Evolutionary conservation across 371 early-diverging fungal genomes (phyloP), one percentile per base, ranked within the genome.

Genomic region (Phascolomyces articulosus): DNA sequence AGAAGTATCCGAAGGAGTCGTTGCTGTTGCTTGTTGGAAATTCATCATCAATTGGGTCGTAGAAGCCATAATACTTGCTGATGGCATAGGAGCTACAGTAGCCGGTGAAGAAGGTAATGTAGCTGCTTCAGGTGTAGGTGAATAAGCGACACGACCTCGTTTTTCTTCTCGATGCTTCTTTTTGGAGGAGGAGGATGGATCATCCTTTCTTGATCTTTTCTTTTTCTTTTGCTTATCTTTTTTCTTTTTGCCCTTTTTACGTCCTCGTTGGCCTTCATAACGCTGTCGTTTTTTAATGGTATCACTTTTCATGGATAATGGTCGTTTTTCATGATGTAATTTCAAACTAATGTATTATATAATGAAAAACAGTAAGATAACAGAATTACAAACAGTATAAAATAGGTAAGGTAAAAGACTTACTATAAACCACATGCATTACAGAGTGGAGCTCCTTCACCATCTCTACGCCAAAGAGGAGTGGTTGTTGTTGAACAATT

Each of bases 381-480:
- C 7, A n/a, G n/a, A n/a, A n/a, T 34, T 57, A n/a, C 27, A 26
- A 8, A 13, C 47, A 21, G 2, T 1, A 4, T 63, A 74, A 78
- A 65, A 55, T 24, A 64, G n/a, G 54, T 60, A 15, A 62, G 3
- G 4, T 26, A 34, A 54, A 38, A 59, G n/a, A 80, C 79, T 85
- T 83, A 91, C 80, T 98, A 98, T 62, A 99, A 77, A 18, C 98
- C 98, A 71, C 98, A 98, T 1, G 98, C 98, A 74, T 98, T 98
- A 82, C 99, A 98, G 49, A 98, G 77, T 49, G 88, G 83, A 38
- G 88, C 84, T 23, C 94, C 95, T 41, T 89, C 83, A 41, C 84
- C 86, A 68, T 93, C 92, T 51, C 97, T 86, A 44, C 99, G 86
- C 99, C 99, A 99, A 28, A 98, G 87, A 1, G 99, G 98, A 2